Base-by-base conservation (phyloP, 2,329 filamentous ascomycete species). In the Colletotrichum tropicale region DNA sequence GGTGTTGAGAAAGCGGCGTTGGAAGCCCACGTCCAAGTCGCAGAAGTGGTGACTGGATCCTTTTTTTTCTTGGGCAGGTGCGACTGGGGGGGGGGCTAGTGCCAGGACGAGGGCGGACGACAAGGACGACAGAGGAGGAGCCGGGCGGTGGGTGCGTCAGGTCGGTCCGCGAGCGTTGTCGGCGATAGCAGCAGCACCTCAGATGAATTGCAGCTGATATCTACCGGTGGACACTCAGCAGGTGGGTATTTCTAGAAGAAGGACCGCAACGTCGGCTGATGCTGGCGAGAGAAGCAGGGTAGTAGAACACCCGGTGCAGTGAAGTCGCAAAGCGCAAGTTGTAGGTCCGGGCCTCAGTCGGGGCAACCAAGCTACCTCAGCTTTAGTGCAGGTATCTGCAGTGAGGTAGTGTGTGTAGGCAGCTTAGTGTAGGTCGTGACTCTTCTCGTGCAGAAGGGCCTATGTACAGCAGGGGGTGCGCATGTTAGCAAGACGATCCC, bases 191-290 rank as follows among this genome's bases (percentile, higher is more conserved):
- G 68, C 26, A 26, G 8, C 26, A 24, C 34, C 30, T 24, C 38
- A 28, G 34, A 26, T 32, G 21, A 73, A 58, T 32, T n/a, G 55
- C 38, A 32, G 26, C 38, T 48, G 38, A 48, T 48, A 48, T 48
- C 38, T 48, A n/a, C 38, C 18, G 32, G 36, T 26, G 21, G 70
- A 8, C 30, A 26, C 30, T 26, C 36, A 34, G 34, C 43, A 64
- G 68, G 70, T 76, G 70, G 74, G 69, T 74, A 74, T 67, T 60
- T 65, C 74, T 69, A 74, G 70, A 73, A 60, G 70, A 65, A 58
- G 48, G 58, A 34, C 28, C 58, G 58, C 21, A 24, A 32, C 28
- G 38, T n/a, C 32, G 36, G n/a, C 32, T 16, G 66, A 38, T 48
- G 24, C 18, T n/a, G n/a, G 26, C 21, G 43, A 58, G 32, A 55